phyloP scores from a whole-genome alignment of 1,139 yeast species.

The Schizosaccharomyces versatilis region DNA sequence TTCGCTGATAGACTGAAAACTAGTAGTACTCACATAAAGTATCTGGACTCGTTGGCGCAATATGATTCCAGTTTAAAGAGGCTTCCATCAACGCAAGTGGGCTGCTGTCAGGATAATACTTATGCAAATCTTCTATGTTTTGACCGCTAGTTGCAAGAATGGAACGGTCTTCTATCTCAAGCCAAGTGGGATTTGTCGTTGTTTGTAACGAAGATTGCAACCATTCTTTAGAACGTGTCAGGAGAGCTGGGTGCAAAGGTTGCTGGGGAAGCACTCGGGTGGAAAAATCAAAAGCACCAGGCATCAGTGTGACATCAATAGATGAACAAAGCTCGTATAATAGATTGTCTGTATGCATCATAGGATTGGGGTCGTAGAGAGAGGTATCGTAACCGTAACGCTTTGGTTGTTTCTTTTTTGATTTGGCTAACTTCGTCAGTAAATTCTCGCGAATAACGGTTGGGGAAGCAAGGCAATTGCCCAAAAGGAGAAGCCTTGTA shows the following conservation, averaged over 20 bases:
- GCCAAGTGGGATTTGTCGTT: conserved; percentile 59
- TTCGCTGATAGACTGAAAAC: too few species aligned
- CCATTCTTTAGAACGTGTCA: conserved; percentile 28
- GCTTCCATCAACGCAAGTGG: conserved; percentile 37
- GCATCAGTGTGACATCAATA: conserved; percentile 55
- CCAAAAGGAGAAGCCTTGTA: background rate
- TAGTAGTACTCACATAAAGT: conserved; percentile 31
- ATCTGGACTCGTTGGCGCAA: conserved; percentile 91
- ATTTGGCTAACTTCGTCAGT: background rate
- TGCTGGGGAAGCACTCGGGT: conserved; percentile 76
- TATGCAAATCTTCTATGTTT: conserved; percentile 52
- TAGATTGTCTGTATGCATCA: conserved; percentile 31
- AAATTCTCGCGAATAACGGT: background rate
- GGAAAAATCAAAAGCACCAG: conserved; percentile 69
- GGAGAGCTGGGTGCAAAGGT: conserved; percentile 56
- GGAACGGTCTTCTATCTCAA: conserved; percentile 32
- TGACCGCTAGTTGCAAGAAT: conserved; percentile 68
- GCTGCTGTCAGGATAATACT: conserved; percentile 26
- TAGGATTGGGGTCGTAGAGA: conserved; percentile 16
- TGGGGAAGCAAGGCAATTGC: background rate
- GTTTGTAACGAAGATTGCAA: conserved; percentile 25
- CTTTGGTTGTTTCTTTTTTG: conserved; percentile 12
- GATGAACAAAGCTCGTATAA: conserved; percentile 35
- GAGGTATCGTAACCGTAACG: conserved; percentile 15
- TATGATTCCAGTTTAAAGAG: conserved; percentile 61